Conservation (phyloP, 2,329 filamentous ascomycete species). For the Colletotrichum kahawae region DNA sequence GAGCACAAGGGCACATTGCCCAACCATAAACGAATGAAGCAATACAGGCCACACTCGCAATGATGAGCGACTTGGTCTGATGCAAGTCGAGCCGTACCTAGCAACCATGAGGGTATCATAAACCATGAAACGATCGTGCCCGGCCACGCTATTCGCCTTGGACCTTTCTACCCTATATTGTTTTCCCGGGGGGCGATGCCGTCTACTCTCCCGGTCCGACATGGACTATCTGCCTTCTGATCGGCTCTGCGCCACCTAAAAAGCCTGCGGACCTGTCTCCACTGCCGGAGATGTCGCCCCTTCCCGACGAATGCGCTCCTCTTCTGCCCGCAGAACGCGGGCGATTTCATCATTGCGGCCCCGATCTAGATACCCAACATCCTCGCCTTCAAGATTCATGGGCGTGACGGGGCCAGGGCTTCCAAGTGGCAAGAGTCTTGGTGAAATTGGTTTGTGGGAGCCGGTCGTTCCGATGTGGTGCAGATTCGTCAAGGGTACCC, state of each 20-base stretch:
- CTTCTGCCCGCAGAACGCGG: constrained; percentile 29
- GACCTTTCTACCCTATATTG: neutral
- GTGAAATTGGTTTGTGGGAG: constrained; percentile 53
- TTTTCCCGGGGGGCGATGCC: neutral
- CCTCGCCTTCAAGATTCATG: constrained; percentile 55
- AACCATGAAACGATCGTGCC: constrained; percentile 6
- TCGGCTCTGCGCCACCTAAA: constrained; percentile 22
- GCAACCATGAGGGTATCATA: constrained; percentile 22
- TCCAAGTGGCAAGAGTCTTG: constrained; percentile 56
- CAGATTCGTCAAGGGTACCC: constrained; percentile 39
- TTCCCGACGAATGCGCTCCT: constrained; percentile 35
- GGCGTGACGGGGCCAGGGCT: constrained; percentile 67
- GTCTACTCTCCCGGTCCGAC: neutral
- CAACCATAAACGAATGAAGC: neutral
- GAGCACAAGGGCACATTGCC: neutral
- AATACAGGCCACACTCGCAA: neutral
- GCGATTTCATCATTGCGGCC: constrained; percentile 29
- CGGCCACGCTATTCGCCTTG: neutral
- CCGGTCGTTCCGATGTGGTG: constrained; percentile 40
- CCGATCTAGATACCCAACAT: constrained; percentile 42
- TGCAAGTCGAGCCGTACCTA: neutral
- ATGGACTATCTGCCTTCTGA: neutral
- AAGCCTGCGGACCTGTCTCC: constrained; percentile 34
- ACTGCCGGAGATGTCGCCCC: constrained; percentile 34
- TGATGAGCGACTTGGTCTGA: neutral